Evolutionary conservation across 2,329 filamentous ascomycete species (phyloP).

Genomic region (Fusarium cicatricum): DNA sequence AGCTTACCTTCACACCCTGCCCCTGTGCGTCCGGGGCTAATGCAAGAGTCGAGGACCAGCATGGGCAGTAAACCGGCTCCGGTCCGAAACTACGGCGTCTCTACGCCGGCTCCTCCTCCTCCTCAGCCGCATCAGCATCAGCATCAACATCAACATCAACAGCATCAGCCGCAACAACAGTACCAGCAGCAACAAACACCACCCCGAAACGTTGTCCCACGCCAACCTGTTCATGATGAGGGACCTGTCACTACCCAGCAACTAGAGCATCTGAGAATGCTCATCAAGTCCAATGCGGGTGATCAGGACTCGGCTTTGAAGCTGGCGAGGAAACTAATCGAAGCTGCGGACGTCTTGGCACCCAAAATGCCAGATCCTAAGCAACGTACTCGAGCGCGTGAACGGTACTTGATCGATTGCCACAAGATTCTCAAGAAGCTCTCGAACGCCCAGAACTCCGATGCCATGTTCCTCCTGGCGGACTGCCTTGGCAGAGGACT

Average conservation of each 20-base stretch:
- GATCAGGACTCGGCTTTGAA: constrained; percentile 76
- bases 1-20: constrained; percentile 67
- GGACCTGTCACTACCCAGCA: constrained; percentile 77
- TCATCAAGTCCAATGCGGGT: constrained; percentile 73
- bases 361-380: constrained; percentile 71
- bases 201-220: constrained; percentile 29
- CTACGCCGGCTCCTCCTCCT: constrained; percentile 48
- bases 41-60: constrained; percentile 65
- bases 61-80: constrained; percentile 66
- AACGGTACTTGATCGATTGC: constrained; percentile 85
- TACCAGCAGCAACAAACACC: constrained; percentile 48
- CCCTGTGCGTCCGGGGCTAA: constrained; percentile 69
- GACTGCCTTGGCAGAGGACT: constrained; percentile 86
- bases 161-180: constrained; percentile 46
- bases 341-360: constrained; percentile 81
- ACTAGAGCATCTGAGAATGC: constrained; percentile 76
- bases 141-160: too few species aligned
- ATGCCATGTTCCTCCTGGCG: constrained; percentile 93
- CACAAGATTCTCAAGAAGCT: constrained; percentile 94
- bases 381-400: constrained; percentile 76
- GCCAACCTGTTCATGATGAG: constrained; percentile 43
- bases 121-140: constrained; percentile 41
- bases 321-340: constrained; percentile 84
- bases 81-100: constrained; percentile 63
- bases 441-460: constrained; percentile 73